Conservation (phyloP, 225 moss, liverwort and hornwort genomes). For the Physcomitrellopsis africana region DNA sequence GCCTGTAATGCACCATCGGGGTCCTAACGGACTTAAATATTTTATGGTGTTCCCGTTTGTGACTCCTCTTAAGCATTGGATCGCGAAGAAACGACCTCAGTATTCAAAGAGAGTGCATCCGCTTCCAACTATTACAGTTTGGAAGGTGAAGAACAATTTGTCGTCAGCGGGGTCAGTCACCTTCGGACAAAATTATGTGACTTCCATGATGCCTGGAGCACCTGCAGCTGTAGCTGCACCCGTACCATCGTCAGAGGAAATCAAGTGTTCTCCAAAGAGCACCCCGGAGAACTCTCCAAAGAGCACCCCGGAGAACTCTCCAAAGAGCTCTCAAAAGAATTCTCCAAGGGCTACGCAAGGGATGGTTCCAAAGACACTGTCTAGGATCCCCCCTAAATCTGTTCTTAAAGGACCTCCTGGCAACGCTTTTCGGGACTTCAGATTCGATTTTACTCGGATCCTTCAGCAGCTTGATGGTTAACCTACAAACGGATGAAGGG, state of each 20-base stretch:
- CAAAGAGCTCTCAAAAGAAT: not conserved
- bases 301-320: not conserved
- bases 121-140: constrained; percentile 64
- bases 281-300: constrained; percentile 23
- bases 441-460: constrained; percentile 55
- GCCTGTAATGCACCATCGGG: constrained; percentile 81
- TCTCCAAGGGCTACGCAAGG: too few relatives aligned
- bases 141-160: constrained; percentile 80
- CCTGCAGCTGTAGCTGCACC: constrained; percentile 41
- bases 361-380: constrained; percentile 17
- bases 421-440: constrained; percentile 59
- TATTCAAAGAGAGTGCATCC: constrained; percentile 37
- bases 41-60: constrained; percentile 98
- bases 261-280: constrained; percentile 2
- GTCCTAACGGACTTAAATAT: constrained; percentile 89
- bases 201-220: constrained; percentile 41
- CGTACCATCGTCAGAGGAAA: constrained; percentile 38
- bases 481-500: not conserved
- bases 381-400: constrained; percentile 15
- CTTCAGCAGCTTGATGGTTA: constrained; percentile 65
- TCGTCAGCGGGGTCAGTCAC: constrained; percentile 56
- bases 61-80: constrained; percentile 67
- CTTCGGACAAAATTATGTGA: constrained; percentile 41
- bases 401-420: constrained; percentile 46
- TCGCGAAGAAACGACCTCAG: constrained; percentile 49